Base-by-base conservation (phyloP, 148 eudicot genomes). In the Spergularia bocconei region DNA sequence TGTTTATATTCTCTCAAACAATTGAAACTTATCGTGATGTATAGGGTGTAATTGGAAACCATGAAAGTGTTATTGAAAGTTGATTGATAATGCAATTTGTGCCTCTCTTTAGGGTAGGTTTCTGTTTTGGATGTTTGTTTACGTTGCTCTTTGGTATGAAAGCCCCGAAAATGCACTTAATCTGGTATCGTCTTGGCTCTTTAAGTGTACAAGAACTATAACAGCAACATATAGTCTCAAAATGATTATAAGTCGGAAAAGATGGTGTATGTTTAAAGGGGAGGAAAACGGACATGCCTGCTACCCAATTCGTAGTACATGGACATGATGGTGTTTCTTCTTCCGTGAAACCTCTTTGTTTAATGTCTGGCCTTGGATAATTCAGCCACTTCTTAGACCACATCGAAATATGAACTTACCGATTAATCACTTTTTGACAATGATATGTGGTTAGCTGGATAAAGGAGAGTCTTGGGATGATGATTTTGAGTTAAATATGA, bases 381-480 rank as follows among this genome's bases (percentile, higher is more conserved):
- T 90, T 90, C 3, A 90, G 85, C 95, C 95, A 88, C 65, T 85
- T 77, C 79, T 85, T 48, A 90, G 81, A 62, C 92, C 95, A 29
- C 36, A 29, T 29, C 36, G 36, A 29, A 29, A 29, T 29, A 29
- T 29, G 36, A 29, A 29, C 2, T 29, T 29, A 29, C 36, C 1
- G 2, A 29, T 29, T 29, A 29, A 2, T 29, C 97, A 95, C 82
- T 92, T 95, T 72, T 80, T 95, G 84, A 84, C 89, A 19, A 90
- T 92, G 67, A 84, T 89, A 78, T 95, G 92, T 79, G 84, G 69
- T 75, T 88, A 90, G 86, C 81, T 95, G 79, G 96, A 95, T 79
- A 90, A 84, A 86, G 99, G 97, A 74, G 93, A 95, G 76, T 83
- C 86, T 25, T 89, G 95, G 87, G 97, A 95, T 81, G 99, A 95